Base-by-base conservation (phyloP, 106 monocot species). In the Dactylorhiza incarnata region DNA sequence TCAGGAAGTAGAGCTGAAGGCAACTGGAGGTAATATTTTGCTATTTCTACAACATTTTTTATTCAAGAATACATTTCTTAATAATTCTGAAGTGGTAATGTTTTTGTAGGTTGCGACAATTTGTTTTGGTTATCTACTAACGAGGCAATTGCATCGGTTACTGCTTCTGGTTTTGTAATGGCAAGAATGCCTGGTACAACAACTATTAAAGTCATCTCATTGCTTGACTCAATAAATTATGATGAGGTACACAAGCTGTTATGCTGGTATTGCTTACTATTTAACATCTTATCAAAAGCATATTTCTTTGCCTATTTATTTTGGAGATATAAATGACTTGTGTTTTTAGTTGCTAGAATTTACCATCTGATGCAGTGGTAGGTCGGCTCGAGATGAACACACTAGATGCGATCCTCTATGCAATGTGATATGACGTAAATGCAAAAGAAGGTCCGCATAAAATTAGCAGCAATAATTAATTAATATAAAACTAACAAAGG, bases 71-170 rank as follows among this genome's bases (percentile, higher is more conserved):
- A 26, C 29, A 25, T 26, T 63, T 65, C 29, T 65, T 65, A 29
- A 29, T 29, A 29, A 13, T 26, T 24, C 65, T 65, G 3, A 47
- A 72, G 48, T 81, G 66, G 19, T 20, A 37, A 46, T 44, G 54
- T 52, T 73, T 3, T n/a, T 85, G 51, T 81, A 99, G 97, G 97
- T 72, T 99, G 97, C 83, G 86, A 83, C 3, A 82, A 77, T 76
- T 72, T 68, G 22, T 79, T 82, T 46, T 91, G 94, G 94, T 81
- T 82, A 68, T 91, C 97, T 68, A 86, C 97, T 73, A 77, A 94
- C 77, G 74, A 79, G 45, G 59, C 75, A 26, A 71, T 82, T 84
- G 83, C 84, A 56, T 91, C 87, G 49, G 79, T 91, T 46, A 85
- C 87, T 79, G 72, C 87, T 82, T 83, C 78, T 67, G 91, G 91